Conservation (phyloP, 2,329 filamentous ascomycete species). For the Talaromyces atroroseus region DNA sequence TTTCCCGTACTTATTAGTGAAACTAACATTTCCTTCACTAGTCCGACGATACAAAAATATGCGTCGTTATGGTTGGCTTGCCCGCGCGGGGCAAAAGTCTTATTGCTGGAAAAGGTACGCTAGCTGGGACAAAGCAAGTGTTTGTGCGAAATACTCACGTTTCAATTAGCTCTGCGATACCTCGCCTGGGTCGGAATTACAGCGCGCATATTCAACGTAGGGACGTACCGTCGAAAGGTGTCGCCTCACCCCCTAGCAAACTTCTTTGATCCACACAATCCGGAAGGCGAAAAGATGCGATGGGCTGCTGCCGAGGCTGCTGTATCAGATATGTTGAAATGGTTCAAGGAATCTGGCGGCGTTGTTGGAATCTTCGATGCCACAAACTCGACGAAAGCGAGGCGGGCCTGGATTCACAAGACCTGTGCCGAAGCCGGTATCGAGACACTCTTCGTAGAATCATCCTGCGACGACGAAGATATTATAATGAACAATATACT, state of each 20-base stretch:
- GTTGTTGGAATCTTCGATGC: constrained; percentile 92
- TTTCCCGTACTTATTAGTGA: background rate
- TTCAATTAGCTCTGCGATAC: constrained; percentile 71
- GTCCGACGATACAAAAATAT: constrained; percentile 94
- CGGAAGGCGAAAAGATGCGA: constrained; percentile 83
- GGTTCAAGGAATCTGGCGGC: constrained; percentile 73
- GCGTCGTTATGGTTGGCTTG: constrained; percentile 97
- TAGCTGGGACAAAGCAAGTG: background rate
- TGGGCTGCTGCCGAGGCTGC: constrained; percentile 86
- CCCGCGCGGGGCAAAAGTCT: constrained; percentile 94
- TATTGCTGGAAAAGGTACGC: constrained; percentile 89
- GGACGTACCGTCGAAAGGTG: constrained; percentile 83
- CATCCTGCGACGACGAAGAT: constrained; percentile 91
- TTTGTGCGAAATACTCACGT: background rate
- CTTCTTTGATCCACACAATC: constrained; percentile 90
- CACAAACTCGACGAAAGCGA: constrained; percentile 88
- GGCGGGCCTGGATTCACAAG: constrained; percentile 86
- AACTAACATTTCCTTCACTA: constrained; percentile 45
- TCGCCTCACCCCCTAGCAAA: constrained; percentile 87
- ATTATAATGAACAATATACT: constrained; percentile 98
- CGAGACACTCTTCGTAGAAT: constrained; percentile 93
- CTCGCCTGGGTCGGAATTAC: constrained; percentile 94
- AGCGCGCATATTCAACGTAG: constrained; percentile 94
- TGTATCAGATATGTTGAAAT: constrained; percentile 86
- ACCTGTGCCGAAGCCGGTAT: constrained; percentile 69